phyloP scores from a whole-genome alignment of 2,329 filamentous ascomycete species.

The Cladorrhinum sp. region DNA sequence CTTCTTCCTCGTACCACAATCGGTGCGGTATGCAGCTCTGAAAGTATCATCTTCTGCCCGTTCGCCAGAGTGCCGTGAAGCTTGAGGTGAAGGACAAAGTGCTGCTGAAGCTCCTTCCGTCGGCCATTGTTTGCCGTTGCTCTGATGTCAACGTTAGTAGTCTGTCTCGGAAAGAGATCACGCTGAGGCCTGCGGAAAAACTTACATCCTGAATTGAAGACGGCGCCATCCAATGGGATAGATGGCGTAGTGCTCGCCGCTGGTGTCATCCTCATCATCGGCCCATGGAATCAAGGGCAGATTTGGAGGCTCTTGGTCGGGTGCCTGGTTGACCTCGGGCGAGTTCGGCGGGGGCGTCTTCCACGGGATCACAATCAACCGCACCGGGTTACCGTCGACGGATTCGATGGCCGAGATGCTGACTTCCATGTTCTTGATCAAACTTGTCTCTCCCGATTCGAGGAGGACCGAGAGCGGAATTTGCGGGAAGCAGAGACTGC shows the following conservation, averaged over 20 bases:
- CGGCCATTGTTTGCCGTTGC: slow-evolving; percentile 95
- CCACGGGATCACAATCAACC: slow-evolving; percentile 96
- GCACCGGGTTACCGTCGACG: slow-evolving; percentile 85
- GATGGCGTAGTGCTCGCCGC: slow-evolving; percentile 74
- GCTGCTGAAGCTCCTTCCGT: slow-evolving; percentile 91
- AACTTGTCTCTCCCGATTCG: slow-evolving; percentile 79
- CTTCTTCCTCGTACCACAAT: slow-evolving; percentile 93
- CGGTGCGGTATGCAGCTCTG: slow-evolving; percentile 81
- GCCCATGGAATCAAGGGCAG: slow-evolving; percentile 70
- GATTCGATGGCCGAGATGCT: slow-evolving; percentile 91
- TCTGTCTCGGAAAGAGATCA: not conserved
- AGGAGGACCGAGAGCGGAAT: slow-evolving; percentile 76
- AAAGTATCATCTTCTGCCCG: slow-evolving; percentile 75
- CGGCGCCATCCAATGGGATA: slow-evolving; percentile 94
- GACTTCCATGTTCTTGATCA: slow-evolving; percentile 79
- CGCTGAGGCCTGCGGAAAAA: slow-evolving; percentile 15
- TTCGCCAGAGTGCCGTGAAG: slow-evolving; percentile 80
- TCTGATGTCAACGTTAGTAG: slow-evolving; percentile 38
- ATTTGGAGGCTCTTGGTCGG: slow-evolving; percentile 81
- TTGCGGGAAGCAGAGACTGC: slow-evolving; percentile 39
- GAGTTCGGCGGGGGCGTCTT: slow-evolving; percentile 86
- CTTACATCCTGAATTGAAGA: slow-evolving; percentile 80
- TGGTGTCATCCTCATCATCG: slow-evolving; percentile 55
- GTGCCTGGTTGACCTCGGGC: slow-evolving; percentile 59
- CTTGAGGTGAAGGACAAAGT: slow-evolving; percentile 87